These are phyloP conservation scores for Neurospora tetrasperma DNA, from an alignment of 495 filamentous ascomycete genomes.

Conservation along the genomic window DNA sequence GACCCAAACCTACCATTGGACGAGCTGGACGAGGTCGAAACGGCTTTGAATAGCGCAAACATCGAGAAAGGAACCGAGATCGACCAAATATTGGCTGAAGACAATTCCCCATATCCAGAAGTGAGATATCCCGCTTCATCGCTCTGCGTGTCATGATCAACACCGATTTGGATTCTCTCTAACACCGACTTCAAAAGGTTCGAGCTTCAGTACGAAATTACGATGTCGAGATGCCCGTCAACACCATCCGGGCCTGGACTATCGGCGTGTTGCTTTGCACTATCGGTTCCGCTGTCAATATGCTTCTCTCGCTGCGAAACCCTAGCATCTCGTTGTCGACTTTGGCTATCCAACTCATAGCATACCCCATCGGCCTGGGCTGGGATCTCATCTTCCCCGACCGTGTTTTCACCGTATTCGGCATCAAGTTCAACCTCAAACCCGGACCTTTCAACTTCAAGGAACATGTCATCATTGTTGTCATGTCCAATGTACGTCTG, in stretches of 20 bases:
- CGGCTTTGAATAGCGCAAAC: conserved; percentile 45
- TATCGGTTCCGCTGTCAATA: conserved; percentile 59
- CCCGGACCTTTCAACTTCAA: conserved; percentile 71
- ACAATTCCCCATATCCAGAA: conserved; percentile 63
- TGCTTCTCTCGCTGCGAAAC: conserved; percentile 58
- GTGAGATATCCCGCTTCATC: conserved; percentile 27
- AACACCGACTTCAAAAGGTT: conserved; percentile 45
- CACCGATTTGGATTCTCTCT: conserved; percentile 1
- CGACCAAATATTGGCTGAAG: conserved; percentile 46
- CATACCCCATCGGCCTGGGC: conserved; percentile 57
- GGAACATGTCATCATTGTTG: conserved; percentile 67
- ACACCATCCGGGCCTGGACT: conserved; percentile 63
- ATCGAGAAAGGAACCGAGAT: conserved; percentile 43
- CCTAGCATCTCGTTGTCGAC: conserved; percentile 55
- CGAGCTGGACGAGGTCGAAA: conserved; percentile 49
- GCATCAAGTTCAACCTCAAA: conserved; percentile 51
- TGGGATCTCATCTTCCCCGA: conserved; percentile 46
- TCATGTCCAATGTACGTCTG: conserved; percentile 52
- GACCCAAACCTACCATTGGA: conserved; percentile 60
- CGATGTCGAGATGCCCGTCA: conserved; percentile 57
- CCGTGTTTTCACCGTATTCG: conserved; percentile 47
- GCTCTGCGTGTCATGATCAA: background rate
- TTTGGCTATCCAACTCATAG: conserved; percentile 57
- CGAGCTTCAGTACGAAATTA: conserved; percentile 49
- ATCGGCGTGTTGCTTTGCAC: conserved; percentile 56